Evolutionary conservation across 2,329 filamentous ascomycete species (phyloP).

Genomic region (Aspergillus tamarii): DNA sequence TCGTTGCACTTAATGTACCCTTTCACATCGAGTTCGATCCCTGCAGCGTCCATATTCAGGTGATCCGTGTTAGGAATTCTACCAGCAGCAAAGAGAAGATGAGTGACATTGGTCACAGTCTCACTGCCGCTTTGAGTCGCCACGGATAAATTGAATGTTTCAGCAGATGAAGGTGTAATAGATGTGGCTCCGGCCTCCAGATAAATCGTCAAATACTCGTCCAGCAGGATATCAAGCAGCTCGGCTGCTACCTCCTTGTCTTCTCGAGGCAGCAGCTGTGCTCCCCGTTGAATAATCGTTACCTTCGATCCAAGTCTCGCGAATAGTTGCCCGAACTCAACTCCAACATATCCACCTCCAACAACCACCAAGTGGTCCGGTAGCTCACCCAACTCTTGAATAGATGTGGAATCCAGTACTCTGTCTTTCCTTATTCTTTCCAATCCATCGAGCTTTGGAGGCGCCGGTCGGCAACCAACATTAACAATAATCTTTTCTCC

Average conservation of each 20-base stretch:
- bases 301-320: not conserved
- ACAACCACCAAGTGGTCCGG: not conserved
- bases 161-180: not conserved
- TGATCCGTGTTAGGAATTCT: not conserved
- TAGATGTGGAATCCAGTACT: not conserved
- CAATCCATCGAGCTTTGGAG: not conserved
- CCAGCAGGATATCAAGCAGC: not conserved
- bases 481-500: not conserved
- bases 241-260: not conserved
- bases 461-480: not conserved
- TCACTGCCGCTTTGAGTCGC: not conserved
- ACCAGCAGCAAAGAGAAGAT: not conserved
- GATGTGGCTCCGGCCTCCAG: not conserved
- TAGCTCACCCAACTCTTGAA: not conserved
- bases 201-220: not conserved
- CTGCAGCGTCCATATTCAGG: not conserved
- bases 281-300: not conserved
- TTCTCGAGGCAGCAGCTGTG: not conserved
- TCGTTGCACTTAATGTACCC: slow-evolving; percentile 1
- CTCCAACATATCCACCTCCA: not conserved
- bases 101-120: not conserved
- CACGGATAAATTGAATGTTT: not conserved
- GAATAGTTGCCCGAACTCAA: not conserved
- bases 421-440: not conserved
- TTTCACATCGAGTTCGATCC: not conserved